Evolutionary conservation across 2,329 filamentous ascomycete species (phyloP).

Genomic region (Diplodia corticola): DNA sequence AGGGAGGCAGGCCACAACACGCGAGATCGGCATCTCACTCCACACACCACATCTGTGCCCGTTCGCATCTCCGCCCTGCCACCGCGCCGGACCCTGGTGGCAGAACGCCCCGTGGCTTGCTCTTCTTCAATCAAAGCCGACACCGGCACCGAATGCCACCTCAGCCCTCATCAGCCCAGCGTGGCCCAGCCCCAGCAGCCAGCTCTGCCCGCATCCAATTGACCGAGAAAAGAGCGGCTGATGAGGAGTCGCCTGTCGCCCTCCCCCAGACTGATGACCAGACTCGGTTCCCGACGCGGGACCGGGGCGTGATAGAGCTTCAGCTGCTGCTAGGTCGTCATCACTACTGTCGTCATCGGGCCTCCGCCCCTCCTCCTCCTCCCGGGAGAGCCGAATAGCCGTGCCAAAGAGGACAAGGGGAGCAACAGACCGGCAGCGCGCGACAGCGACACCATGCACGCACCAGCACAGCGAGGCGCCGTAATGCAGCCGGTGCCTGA

Average conservation of each 20-base stretch:
- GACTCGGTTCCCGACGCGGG: neutral
- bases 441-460: constrained; percentile 4
- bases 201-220: neutral
- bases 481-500: constrained; percentile 16
- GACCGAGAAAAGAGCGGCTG: constrained; percentile 10
- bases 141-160: neutral
- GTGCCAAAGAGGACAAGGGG: neutral
- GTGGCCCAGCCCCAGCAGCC: neutral
- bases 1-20: constrained; percentile 10
- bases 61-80: neutral
- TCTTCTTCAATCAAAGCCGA: neutral
- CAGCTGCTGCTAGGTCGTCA: no score
- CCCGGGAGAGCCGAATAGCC: neutral
- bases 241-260: neutral
- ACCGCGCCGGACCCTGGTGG: neutral
- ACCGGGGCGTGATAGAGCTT: neutral
- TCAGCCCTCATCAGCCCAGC: no score
- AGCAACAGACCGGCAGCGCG: neutral
- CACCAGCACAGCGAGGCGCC: neutral
- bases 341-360: neutral
- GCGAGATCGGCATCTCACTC: constrained; percentile 13
- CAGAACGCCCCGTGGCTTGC: constrained; percentile 3
- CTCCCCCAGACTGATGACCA: no score
- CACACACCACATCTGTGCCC: constrained; percentile 3
- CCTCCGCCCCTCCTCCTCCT: neutral